phyloP scores from a whole-genome alignment of 352 stramenopile species.

The Plasmopara halstedii region DNA sequence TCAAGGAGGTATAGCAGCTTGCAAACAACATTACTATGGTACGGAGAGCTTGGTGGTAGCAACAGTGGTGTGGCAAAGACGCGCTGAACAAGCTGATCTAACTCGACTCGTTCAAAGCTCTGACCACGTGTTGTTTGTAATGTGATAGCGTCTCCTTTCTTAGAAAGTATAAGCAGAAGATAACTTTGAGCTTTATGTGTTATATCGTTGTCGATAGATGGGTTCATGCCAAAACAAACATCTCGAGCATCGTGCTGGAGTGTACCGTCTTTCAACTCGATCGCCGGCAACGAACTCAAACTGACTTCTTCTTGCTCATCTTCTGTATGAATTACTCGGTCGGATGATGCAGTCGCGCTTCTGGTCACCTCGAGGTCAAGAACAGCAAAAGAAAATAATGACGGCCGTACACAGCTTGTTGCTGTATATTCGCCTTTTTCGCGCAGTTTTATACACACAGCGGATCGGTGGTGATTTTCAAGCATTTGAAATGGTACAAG shows the following conservation, averaged over 20 bases:
- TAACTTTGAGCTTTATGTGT: constrained; percentile 13
- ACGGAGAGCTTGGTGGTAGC: constrained; percentile 24
- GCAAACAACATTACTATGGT: constrained; percentile 21
- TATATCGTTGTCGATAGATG: constrained; percentile 8
- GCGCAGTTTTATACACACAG: constrained; percentile 41
- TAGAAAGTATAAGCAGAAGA: constrained; percentile 45
- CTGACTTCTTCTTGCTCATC: constrained; percentile 10
- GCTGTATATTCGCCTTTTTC: constrained; percentile 21
- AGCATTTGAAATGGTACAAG: constrained; percentile 46
- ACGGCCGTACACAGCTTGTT: constrained; percentile 1
- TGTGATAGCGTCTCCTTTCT: constrained; percentile 39
- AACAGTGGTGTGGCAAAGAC: constrained; percentile 48
- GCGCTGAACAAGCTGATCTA: constrained; percentile 32
- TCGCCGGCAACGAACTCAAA: constrained; percentile 11
- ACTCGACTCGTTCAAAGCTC: constrained; percentile 29
- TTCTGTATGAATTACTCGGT: constrained; percentile 14
- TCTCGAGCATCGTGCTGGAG: constrained; percentile 50
- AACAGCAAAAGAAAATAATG: constrained; percentile 35
- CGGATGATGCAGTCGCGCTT: constrained; percentile 3
- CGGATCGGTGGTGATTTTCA: constrained; percentile 31
- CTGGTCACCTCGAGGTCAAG: constrained; percentile 25
- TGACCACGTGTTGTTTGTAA: constrained; percentile 36
- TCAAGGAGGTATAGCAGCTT: constrained; percentile 42
- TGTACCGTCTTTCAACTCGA: constrained; percentile 15
- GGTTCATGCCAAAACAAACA: constrained; percentile 36